Percentiles rank a stretch among this genome's conserved stretches.
These are phyloP conservation scores for Stylosanthes scabra DNA, from an alignment of 331 rosid genomes.

Conservation along the genomic window DNA sequence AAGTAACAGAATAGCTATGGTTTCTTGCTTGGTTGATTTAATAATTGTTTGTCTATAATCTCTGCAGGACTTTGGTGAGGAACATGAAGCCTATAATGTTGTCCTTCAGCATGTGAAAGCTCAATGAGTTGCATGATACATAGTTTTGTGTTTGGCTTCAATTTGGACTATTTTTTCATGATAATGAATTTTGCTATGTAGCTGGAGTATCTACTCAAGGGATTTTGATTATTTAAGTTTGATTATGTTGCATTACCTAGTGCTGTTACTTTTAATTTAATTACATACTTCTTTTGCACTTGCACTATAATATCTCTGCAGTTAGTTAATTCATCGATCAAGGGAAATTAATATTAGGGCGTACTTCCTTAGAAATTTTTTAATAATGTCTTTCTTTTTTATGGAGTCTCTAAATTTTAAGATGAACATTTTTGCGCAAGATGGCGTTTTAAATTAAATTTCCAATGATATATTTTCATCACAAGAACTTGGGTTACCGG, in stretches of 20 bases:
- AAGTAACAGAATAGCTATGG: no score
- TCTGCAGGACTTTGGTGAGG: slow-evolving; percentile 78
- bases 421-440: no score
- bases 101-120: slow-evolving; percentile 79
- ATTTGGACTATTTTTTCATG: slow-evolving; percentile 22
- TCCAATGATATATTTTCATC: no score
- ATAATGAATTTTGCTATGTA: slow-evolving; percentile 39
- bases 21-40: background rate
- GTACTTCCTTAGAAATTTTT: no score
- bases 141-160: slow-evolving; percentile 8
- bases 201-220: slow-evolving; percentile 13
- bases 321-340: background rate
- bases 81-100: slow-evolving; percentile 74
- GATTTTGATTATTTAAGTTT: slow-evolving; percentile 24
- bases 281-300: background rate
- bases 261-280: slow-evolving; percentile 27
- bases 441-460: no score
- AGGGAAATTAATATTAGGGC: background rate
- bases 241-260: background rate
- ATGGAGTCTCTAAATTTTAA: no score
- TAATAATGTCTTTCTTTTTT: no score
- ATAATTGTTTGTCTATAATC: background rate
- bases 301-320: background rate
- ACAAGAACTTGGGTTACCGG: no score
- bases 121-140: slow-evolving; percentile 42